These are phyloP conservation scores for Talaromyces sp. DNA, from an alignment of 2,329 filamentous ascomycete species.

Conservation along the genomic window DNA sequence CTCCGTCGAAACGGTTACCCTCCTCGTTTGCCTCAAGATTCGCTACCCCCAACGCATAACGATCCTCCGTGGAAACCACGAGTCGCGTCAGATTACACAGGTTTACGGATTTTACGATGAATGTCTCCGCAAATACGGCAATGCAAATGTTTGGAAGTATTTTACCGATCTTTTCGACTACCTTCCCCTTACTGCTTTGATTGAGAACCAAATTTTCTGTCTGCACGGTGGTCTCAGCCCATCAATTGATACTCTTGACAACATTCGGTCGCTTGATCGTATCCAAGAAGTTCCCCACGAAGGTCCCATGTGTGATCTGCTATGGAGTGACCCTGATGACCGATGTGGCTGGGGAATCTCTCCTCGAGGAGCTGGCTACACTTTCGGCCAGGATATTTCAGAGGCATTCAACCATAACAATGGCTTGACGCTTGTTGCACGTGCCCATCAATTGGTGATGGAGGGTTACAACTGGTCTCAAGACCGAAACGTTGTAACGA, in stretches of 20 bases:
- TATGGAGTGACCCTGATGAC: slow-evolving; percentile 98
- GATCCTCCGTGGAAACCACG: slow-evolving; percentile 97
- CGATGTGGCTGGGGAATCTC: slow-evolving; percentile 94
- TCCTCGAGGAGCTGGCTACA: slow-evolving; percentile 88
- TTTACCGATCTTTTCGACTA: slow-evolving; percentile 99
- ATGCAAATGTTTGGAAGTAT: slow-evolving; percentile 98
- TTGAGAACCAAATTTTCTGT: slow-evolving; percentile 99
- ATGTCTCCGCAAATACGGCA: slow-evolving; percentile 97
- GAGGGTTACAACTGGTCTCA: slow-evolving; percentile 99
- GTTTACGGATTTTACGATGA: slow-evolving; percentile 99
- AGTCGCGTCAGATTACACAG: slow-evolving; percentile 97
- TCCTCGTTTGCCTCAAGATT: slow-evolving; percentile 95
- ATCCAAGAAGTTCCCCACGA: slow-evolving; percentile 99
- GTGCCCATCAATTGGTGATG: slow-evolving; percentile 98
- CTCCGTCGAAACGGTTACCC: slow-evolving; percentile 94
- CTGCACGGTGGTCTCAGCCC: slow-evolving; percentile 94
- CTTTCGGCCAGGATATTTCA: slow-evolving; percentile 93
- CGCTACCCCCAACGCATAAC: slow-evolving; percentile 97
- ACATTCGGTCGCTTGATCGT: slow-evolving; percentile 89
- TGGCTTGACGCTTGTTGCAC: slow-evolving; percentile 86
- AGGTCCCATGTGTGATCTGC: slow-evolving; percentile 93
- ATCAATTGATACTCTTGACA: slow-evolving; percentile 92
- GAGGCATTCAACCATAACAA: slow-evolving; percentile 99
- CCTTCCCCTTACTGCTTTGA: slow-evolving; percentile 90
- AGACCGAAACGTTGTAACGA: slow-evolving; percentile 95